Evolutionary conservation across 768 basidiomycete genomes (phyloP).

Genomic region (Pleurotus giganteus): DNA sequence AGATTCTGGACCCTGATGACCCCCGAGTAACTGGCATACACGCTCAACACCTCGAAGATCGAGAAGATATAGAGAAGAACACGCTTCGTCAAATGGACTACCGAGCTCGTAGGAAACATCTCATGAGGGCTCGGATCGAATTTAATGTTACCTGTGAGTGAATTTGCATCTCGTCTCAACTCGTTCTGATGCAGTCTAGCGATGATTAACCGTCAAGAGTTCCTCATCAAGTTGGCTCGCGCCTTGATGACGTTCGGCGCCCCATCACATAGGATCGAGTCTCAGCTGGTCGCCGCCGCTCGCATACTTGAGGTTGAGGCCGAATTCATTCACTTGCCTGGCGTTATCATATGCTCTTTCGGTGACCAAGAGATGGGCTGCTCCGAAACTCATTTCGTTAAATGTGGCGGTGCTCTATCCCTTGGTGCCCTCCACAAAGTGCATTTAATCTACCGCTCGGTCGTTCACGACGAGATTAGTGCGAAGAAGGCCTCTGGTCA

Average conservation of each 20-base stretch:
- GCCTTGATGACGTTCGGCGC: constrained; percentile 91
- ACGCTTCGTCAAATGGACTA: constrained; percentile 66
- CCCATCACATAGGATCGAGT: constrained; percentile 91
- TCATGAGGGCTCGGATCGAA: constrained; percentile 64
- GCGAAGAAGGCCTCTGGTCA: constrained; percentile 71
- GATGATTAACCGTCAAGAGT: constrained; percentile 78
- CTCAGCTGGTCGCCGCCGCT: constrained; percentile 86
- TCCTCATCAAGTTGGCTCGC: constrained; percentile 81
- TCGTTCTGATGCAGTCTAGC: constrained; percentile 36
- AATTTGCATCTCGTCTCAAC: constrained; percentile 3
- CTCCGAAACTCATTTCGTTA: constrained; percentile 87
- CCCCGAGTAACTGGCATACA: constrained; percentile 62
- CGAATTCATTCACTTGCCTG: constrained; percentile 85
- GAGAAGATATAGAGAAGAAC: constrained; percentile 61
- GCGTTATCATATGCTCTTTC: constrained; percentile 83
- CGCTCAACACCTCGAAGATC: constrained; percentile 51
- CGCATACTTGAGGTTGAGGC: constrained; percentile 88
- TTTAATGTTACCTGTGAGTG: constrained; percentile 69
- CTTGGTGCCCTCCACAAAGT: constrained; percentile 85
- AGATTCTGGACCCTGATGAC: constrained; percentile 69
- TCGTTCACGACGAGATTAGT: constrained; percentile 90
- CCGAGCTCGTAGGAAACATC: constrained; percentile 61
- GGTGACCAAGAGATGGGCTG: constrained; percentile 88
- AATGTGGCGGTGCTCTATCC: constrained; percentile 71
- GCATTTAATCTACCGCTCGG: constrained; percentile 79